These are phyloP conservation scores for Calonectria pauciramosa DNA, from an alignment of 2,329 filamentous ascomycete genomes.

Conservation along the genomic window DNA sequence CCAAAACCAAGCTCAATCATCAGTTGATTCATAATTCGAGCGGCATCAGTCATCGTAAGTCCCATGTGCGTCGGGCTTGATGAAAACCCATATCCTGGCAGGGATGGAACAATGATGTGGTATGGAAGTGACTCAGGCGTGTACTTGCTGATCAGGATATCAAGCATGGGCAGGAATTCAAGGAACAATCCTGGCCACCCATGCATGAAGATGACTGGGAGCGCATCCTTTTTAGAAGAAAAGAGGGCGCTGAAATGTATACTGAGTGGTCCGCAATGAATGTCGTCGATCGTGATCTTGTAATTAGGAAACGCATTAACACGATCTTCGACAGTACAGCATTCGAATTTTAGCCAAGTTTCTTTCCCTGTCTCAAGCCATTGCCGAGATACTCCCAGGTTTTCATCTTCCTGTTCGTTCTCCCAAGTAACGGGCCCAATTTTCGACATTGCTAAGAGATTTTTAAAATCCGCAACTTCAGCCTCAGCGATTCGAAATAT, in stretches of 20 bases:
- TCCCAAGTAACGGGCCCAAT: not conserved
- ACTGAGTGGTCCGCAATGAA: not conserved
- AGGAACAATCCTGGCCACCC: slow-evolving; percentile 11
- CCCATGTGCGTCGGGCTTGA: slow-evolving; percentile 60
- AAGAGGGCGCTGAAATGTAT: slow-evolving; percentile 70
- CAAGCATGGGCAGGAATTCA: slow-evolving; percentile 13
- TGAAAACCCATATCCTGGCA: slow-evolving; percentile 68
- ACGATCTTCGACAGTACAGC: not conserved
- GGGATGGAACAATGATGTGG: slow-evolving; percentile 68
- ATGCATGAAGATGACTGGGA: slow-evolving; percentile 1
- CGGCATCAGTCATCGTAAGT: slow-evolving; percentile 29
- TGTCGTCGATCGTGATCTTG: not conserved
- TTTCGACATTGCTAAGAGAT: not conserved
- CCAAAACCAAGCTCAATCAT: slow-evolving; percentile 67
- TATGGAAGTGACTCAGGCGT: slow-evolving; percentile 65
- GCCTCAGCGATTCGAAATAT: not conserved
- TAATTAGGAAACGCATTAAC: not conserved
- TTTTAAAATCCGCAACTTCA: not conserved
- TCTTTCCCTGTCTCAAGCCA: not conserved
- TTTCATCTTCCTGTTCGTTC: not conserved
- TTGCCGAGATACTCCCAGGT: not conserved
- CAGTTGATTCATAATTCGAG: slow-evolving; percentile 62
- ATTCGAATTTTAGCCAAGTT: not conserved
- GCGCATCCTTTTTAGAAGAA: slow-evolving; percentile 55
- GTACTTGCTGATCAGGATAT: slow-evolving; percentile 53